Conservation (phyloP, 257 asterid species). For the Fraxinus quadrangulata region DNA sequence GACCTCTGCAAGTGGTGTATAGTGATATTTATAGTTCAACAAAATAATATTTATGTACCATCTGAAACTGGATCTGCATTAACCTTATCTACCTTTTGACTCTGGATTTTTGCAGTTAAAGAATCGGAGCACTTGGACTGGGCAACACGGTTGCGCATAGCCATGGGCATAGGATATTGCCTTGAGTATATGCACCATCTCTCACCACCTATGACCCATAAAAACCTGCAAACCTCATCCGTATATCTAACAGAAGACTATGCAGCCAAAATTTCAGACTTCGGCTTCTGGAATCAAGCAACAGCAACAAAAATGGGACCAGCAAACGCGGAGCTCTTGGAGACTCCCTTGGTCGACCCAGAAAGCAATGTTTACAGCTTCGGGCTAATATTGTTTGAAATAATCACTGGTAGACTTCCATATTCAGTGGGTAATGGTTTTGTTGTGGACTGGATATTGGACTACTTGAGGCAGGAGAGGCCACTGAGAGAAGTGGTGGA, state of each 20-base stretch:
- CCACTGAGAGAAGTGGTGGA: slow-evolving; percentile 44
- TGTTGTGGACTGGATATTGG: slow-evolving; percentile 70
- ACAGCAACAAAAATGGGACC: slow-evolving; percentile 31
- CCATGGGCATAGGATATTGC: slow-evolving; percentile 83
- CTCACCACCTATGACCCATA: slow-evolving; percentile 67
- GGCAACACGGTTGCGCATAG: slow-evolving; percentile 74
- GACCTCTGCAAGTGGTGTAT: no score
- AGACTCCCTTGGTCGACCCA: slow-evolving; percentile 49
- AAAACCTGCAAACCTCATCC: slow-evolving; percentile 53
- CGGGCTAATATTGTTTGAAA: slow-evolving; percentile 74
- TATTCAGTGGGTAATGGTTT: slow-evolving; percentile 56
- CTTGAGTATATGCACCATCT: slow-evolving; percentile 83
- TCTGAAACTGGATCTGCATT: not conserved
- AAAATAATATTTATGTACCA: no score
- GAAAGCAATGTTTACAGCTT: slow-evolving; percentile 71
- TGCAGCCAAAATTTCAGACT: slow-evolving; percentile 87
- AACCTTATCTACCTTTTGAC: not conserved
- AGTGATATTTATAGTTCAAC: no score
- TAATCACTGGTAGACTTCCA: slow-evolving; percentile 67
- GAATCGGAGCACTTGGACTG: slow-evolving; percentile 93
- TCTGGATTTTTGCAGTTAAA: slow-evolving; percentile 43
- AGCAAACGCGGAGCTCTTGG: slow-evolving; percentile 23
- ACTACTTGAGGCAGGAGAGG: slow-evolving; percentile 41
- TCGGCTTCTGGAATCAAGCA: slow-evolving; percentile 67
- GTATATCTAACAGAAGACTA: slow-evolving; percentile 85